phyloP scores from a whole-genome alignment of 352 stramenopile species.

The Phytophthora parvispora region DNA sequence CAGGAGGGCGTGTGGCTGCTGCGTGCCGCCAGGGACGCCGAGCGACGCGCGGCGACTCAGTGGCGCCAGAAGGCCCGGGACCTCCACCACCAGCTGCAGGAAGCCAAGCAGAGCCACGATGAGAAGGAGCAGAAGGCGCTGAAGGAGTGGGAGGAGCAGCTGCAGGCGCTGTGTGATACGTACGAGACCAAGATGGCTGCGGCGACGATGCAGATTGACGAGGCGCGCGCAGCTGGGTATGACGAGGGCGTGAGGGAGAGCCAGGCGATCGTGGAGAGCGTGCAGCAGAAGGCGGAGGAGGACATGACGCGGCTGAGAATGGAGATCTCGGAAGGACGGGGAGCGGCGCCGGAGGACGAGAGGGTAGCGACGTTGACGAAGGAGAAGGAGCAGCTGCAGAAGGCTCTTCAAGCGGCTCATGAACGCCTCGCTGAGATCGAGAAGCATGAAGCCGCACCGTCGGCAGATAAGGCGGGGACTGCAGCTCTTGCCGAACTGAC shows the following conservation, averaged over 20 bases:
- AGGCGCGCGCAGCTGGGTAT: slow-evolving; percentile 71
- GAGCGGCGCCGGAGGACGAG: neutral
- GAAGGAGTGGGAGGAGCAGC: slow-evolving; percentile 64
- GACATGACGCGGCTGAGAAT: slow-evolving; percentile 40
- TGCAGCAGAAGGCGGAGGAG: slow-evolving; percentile 59
- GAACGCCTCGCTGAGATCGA: slow-evolving; percentile 34
- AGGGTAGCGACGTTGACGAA: slow-evolving; percentile 29
- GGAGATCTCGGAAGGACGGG: slow-evolving; percentile 23
- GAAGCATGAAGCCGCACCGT: slow-evolving; percentile 3
- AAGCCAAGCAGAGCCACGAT: slow-evolving; percentile 48
- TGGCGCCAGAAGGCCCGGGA: slow-evolving; percentile 81
- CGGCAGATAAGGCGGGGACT: slow-evolving; percentile 2
- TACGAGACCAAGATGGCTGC: slow-evolving; percentile 83
- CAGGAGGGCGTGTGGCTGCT: slow-evolving; percentile 59
- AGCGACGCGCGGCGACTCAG: slow-evolving; percentile 54
- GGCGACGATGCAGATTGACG: slow-evolving; percentile 81
- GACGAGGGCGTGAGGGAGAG: slow-evolving; percentile 84
- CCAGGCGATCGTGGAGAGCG: slow-evolving; percentile 72
- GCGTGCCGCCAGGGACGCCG: slow-evolving; percentile 44
- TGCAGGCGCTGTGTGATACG: slow-evolving; percentile 71
- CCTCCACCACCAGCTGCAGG: slow-evolving; percentile 66
- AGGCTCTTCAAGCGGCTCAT: slow-evolving; percentile 24
- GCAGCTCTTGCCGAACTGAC: slow-evolving; percentile 25
- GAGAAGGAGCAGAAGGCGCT: slow-evolving; percentile 58
- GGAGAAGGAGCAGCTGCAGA: slow-evolving; percentile 40